These are phyloP conservation scores for Fusarium marasasianum DNA, from an alignment of 2,329 filamentous ascomycete species.

Conservation along the genomic window DNA sequence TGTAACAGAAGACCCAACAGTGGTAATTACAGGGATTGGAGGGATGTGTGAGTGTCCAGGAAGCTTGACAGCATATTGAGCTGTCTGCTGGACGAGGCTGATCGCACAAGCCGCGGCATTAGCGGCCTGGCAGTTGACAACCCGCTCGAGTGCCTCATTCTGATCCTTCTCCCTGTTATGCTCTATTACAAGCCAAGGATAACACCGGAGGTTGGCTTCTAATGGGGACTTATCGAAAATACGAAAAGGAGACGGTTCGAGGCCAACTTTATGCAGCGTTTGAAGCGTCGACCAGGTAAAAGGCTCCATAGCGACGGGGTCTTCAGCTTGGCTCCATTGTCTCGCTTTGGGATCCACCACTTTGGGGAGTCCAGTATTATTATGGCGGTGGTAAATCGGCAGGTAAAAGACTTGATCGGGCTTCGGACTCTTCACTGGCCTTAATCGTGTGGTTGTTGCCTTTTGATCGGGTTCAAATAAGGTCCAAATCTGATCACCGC, in stretches of 20 bases:
- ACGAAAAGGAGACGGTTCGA: constrained; percentile 1
- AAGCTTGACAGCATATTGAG: constrained; percentile 18
- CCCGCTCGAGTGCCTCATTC: background rate
- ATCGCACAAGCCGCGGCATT: constrained; percentile 31
- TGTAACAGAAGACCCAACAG: constrained; percentile 17
- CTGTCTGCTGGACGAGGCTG: background rate
- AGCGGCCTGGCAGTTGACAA: constrained; percentile 19
- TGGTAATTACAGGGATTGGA: constrained; percentile 26
- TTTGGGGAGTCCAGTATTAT: background rate
- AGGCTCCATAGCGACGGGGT: background rate
- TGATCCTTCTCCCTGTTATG: constrained; percentile 14
- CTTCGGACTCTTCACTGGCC: background rate
- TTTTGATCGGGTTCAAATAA: background rate
- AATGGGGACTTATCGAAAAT: background rate
- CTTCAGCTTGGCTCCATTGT: background rate
- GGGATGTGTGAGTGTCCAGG: constrained; percentile 13
- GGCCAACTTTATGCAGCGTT: background rate
- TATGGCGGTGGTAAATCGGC: constrained; percentile 9
- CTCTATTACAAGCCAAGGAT: constrained; percentile 36
- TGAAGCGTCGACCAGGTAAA: constrained; percentile 22
- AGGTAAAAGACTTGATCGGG: constrained; percentile 28
- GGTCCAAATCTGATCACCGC: background rate
- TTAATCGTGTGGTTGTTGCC: background rate
- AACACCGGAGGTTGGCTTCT: constrained; percentile 18
- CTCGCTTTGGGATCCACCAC: background rate